Conservation (phyloP, 2,329 filamentous ascomycete species). For the Penicillium fuscoglaucum region DNA sequence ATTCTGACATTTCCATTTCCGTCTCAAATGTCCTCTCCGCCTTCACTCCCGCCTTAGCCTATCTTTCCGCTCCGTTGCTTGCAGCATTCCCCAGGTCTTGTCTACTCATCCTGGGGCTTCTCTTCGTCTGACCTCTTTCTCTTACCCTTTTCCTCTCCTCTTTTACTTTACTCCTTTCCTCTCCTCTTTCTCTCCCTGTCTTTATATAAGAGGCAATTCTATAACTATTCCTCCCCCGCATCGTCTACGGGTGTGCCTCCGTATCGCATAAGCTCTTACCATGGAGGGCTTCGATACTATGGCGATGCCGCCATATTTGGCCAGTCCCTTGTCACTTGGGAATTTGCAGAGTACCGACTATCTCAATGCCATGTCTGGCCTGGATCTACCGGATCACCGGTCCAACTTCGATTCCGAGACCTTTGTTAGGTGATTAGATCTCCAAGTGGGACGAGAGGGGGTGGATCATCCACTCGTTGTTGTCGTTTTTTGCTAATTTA, state of each 20-base stretch:
- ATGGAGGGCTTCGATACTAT: constrained; percentile 62
- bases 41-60: constrained; percentile 11
- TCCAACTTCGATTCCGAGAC: constrained; percentile 62
- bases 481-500: background rate
- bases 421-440: constrained; percentile 55
- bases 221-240: constrained; percentile 8
- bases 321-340: constrained; percentile 57
- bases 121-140: constrained; percentile 3
- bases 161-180: constrained; percentile 1
- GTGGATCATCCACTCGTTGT: constrained; percentile 3
- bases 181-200: background rate
- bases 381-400: constrained; percentile 59
- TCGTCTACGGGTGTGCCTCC: constrained; percentile 3
- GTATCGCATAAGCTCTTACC: constrained; percentile 23
- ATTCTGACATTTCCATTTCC: constrained; percentile 3
- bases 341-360: constrained; percentile 52
- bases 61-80: constrained; percentile 12
- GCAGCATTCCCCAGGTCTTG: constrained; percentile 14
- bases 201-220: background rate
- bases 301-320: constrained; percentile 61
- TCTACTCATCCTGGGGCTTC: constrained; percentile 9
- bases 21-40: constrained; percentile 14
- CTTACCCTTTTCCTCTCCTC: background rate
- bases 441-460: constrained; percentile 14
- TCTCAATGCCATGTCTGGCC: constrained; percentile 50